These are phyloP conservation scores for Croton setiger DNA, from an alignment of 441 rosid species.

Conservation along the genomic window DNA sequence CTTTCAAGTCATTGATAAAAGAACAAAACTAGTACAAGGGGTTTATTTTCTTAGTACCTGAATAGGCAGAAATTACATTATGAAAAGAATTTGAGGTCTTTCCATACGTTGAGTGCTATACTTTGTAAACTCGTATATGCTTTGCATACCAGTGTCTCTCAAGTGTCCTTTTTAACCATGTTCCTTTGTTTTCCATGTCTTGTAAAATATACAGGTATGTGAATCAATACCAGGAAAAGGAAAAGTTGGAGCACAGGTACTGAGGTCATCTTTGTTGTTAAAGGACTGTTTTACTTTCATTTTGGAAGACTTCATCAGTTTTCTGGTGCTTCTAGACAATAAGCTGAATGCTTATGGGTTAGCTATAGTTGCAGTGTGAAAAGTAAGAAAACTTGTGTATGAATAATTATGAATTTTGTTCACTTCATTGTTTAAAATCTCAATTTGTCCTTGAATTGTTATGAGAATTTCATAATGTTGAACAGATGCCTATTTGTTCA, in stretches of 20 bases:
- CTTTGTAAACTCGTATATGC: not conserved
- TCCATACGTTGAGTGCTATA: not conserved
- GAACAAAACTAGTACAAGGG: too few relatives aligned
- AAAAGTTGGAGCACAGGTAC: conserved; percentile 82
- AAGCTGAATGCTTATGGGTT: conserved; percentile 13
- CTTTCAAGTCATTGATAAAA: too few relatives aligned
- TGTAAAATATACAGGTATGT: conserved; percentile 59
- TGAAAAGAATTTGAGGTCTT: not conserved
- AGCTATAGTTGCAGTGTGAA: conserved; percentile 12
- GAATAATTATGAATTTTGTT: not conserved
- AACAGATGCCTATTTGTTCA: not conserved
- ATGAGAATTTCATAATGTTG: not conserved
- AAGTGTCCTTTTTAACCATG: not conserved
- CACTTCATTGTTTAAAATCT: not conserved
- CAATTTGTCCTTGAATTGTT: not conserved
- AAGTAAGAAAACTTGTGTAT: not conserved
- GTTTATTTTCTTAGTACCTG: too few relatives aligned
- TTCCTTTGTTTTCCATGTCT: not conserved
- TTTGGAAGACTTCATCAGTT: conserved; percentile 4
- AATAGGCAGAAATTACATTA: too few relatives aligned
- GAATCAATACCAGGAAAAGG: conserved; percentile 67
- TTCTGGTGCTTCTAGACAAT: conserved; percentile 5
- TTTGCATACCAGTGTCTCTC: not conserved
- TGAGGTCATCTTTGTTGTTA: conserved; percentile 29
- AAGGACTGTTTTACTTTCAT: not conserved